Conservation (phyloP, 805 yeast genomes). For the Candida pseudofarinosa region DNA sequence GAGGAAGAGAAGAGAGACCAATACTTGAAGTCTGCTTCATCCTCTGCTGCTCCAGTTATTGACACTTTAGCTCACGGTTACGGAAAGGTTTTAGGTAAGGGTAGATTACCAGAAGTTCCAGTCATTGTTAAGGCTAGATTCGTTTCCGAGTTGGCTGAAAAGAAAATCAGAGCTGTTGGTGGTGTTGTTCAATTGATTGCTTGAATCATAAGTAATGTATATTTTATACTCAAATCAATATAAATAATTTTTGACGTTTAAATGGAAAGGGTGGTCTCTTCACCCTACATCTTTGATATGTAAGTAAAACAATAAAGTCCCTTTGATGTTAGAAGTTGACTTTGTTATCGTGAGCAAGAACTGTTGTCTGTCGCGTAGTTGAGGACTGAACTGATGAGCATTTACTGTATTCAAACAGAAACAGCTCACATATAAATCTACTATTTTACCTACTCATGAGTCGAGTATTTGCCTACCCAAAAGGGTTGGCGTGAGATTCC, state of each 20-base stretch:
- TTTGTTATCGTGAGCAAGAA: no score
- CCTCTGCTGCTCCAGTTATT: constrained; percentile 95
- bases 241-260: constrained; percentile 9
- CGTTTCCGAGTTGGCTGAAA: constrained; percentile 98
- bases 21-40: constrained; percentile 77
- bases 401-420: no score
- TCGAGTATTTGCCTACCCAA: no score
- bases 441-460: no score
- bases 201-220: constrained; percentile 42
- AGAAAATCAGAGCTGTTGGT: constrained; percentile 99
- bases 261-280: background rate
- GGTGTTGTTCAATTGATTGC: constrained; percentile 99
- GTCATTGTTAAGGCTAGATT: constrained; percentile 99
- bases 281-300: no score
- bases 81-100: constrained; percentile 99
- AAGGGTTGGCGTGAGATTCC: no score
- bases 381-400: no score
- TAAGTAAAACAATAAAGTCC: no score
- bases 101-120: constrained; percentile 96
- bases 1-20: constrained; percentile 92
- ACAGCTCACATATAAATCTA: no score
- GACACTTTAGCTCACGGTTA: constrained; percentile 99
- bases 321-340: no score
- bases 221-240: constrained; percentile 8
- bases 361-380: no score